These are phyloP conservation scores for Colletotrichum sp. DNA, from an alignment of 2,329 filamentous ascomycete species.

Conservation along the genomic window DNA sequence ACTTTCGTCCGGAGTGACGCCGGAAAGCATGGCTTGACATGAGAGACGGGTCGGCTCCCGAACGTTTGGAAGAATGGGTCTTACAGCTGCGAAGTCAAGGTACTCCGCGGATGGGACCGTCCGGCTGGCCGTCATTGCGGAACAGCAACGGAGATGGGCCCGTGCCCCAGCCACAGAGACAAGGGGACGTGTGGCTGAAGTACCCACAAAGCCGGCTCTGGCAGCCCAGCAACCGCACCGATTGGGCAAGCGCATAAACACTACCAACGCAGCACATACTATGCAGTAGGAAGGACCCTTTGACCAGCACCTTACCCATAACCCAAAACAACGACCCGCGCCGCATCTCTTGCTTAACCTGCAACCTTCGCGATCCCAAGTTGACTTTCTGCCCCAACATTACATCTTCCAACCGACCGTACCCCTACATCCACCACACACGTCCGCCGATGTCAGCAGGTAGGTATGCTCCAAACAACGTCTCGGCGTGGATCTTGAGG, in stretches of 20 bases:
- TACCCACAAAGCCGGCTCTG: not conserved
- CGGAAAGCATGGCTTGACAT: not conserved
- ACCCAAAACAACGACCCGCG: slow-evolving; percentile 9
- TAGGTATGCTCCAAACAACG: not conserved
- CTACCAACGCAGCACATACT: not conserved
- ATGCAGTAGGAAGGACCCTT: slow-evolving; percentile 8
- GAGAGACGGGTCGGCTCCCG: not conserved
- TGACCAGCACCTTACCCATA: slow-evolving; percentile 9
- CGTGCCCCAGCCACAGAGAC: slow-evolving; percentile 1
- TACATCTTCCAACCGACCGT: not conserved
- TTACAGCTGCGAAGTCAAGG: not conserved
- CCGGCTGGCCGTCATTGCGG: not conserved
- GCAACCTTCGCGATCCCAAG: not conserved
- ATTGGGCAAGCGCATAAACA: slow-evolving; percentile 22
- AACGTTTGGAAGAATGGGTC: not conserved
- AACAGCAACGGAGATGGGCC: not conserved
- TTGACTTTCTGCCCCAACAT: not conserved
- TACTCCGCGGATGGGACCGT: not conserved
- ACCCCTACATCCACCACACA: not conserved
- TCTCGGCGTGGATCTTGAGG: not conserved
- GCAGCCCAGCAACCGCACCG: slow-evolving; percentile 21
- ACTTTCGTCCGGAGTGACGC: not conserved
- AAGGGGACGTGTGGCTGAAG: not conserved
- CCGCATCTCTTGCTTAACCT: not conserved
- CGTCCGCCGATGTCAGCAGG: not conserved